A percentile compares a stretch with the other conserved stretches of the same genome.
Evolutionary conservation across 768 basidiomycete species (phyloP).

Genomic region (Botryobasidium botryosum): DNA sequence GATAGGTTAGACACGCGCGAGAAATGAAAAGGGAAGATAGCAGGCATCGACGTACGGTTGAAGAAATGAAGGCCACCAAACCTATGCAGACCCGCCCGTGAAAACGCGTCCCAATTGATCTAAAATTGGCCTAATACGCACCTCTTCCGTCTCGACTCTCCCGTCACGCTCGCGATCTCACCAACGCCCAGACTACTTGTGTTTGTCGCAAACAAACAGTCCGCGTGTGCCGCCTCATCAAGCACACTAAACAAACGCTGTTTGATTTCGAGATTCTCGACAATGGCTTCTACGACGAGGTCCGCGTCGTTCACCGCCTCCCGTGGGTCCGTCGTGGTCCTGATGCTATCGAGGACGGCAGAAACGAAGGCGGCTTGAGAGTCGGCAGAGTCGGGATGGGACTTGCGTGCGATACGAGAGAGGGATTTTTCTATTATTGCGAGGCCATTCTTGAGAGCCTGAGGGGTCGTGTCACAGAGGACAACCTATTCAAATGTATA

Average conservation of each 20-base stretch:
- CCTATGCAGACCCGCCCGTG: conserved; percentile 10
- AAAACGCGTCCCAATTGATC: background rate
- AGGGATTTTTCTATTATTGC: conserved; percentile 25
- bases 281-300: conserved; percentile 28
- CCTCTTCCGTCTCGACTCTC: conserved; percentile 7
- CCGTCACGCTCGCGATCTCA: conserved; percentile 22
- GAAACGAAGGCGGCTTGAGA: conserved; percentile 15
- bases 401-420: conserved; percentile 22
- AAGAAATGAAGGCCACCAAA: conserved; percentile 29
- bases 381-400: conserved; percentile 16
- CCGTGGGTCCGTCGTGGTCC: conserved; percentile 21
- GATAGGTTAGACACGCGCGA: background rate
- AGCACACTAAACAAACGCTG: conserved; percentile 24
- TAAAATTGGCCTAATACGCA: background rate
- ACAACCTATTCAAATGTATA: conserved; percentile 16
- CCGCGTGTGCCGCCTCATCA: conserved; percentile 18
- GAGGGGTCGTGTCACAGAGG: conserved; percentile 22
- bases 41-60: conserved; percentile 24
- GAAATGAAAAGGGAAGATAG: too few relatives aligned
- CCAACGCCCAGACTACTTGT: conserved; percentile 23
- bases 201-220: conserved; percentile 26
- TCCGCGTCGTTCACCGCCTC: conserved; percentile 22
- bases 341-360: conserved; percentile 19
- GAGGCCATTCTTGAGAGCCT: conserved; percentile 21
- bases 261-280: conserved; percentile 26